A percentile compares a stretch with the other conserved stretches of the same genome.
These are phyloP conservation scores for Cordyceps tenuipes DNA, from an alignment of 2,329 filamentous ascomycete genomes.

Conservation along the genomic window DNA sequence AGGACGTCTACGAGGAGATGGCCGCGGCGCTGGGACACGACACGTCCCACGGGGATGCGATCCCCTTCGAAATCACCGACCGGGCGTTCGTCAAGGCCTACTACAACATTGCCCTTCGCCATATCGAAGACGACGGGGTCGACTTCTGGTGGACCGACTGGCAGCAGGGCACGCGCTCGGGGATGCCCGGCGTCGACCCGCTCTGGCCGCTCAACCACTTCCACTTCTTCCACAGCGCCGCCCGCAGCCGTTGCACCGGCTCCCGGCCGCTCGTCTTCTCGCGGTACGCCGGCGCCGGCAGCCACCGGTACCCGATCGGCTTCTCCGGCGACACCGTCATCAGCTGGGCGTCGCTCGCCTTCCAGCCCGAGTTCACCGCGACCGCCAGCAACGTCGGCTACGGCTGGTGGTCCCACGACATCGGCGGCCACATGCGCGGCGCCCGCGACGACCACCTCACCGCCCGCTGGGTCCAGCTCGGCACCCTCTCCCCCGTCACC, in stretches of 20 bases:
- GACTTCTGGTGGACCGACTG: conserved; percentile 64
- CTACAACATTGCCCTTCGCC: conserved; percentile 46
- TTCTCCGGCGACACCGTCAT: conserved; percentile 55
- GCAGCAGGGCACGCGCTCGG: conserved; percentile 52
- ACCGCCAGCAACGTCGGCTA: conserved; percentile 49
- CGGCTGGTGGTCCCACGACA: conserved; percentile 57
- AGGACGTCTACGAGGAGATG: conserved; percentile 48
- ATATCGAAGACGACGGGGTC: conserved; percentile 45
- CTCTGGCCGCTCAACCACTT: conserved; percentile 59
- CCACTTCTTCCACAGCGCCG: conserved; percentile 47
- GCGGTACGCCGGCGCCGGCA: conserved; percentile 30
- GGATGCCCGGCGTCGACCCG: conserved; percentile 50
- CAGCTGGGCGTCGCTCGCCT: conserved; percentile 51
- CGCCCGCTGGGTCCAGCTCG: conserved; percentile 49
- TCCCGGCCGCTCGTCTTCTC: conserved; percentile 46
- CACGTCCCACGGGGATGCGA: conserved; percentile 38
- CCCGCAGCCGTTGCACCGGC: conserved; percentile 21
- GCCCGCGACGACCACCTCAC: conserved; percentile 45
- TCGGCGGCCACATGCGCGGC: conserved; percentile 48
- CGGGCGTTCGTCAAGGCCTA: conserved; percentile 49
- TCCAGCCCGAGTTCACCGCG: conserved; percentile 57
- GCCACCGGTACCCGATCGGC: conserved; percentile 55
- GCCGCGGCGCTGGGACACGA: conserved; percentile 44
- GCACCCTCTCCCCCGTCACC: conserved; percentile 47
- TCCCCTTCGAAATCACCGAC: conserved; percentile 47